Conservation (phyloP, 345 rosid genomes). For the Ceriops zippeliana region DNA sequence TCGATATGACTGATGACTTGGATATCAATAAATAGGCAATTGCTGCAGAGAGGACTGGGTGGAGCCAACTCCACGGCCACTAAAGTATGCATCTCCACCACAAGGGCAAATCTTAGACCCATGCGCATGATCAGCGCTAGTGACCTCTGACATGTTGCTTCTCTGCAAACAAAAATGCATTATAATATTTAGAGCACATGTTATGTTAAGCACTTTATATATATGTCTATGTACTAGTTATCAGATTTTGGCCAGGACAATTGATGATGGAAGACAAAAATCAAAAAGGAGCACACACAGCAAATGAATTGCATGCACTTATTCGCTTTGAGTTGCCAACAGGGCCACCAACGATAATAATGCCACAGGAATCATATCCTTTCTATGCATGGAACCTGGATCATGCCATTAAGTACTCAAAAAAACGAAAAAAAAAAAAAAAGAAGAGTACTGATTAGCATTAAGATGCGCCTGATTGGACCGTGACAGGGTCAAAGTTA, state of each 20-base stretch:
- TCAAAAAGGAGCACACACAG: not conserved
- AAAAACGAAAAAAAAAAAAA: not conserved
- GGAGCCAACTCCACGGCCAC: conserved; percentile 5
- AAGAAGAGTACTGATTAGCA: conserved; percentile 9
- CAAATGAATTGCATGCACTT: conserved; percentile 3
- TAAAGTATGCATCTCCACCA: not conserved
- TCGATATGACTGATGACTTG: conserved; percentile 2
- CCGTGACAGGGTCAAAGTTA: not conserved
- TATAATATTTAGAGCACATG: not conserved
- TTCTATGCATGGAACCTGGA: conserved; percentile 11
- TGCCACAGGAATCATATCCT: conserved; percentile 9
- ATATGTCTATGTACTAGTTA: not conserved
- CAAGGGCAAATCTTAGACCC: conserved; percentile 15
- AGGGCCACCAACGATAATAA: conserved; percentile 16
- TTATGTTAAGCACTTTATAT: not conserved
- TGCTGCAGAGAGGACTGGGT: not conserved
- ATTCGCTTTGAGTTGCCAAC: conserved; percentile 23
- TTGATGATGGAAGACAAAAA: conserved; percentile 16
- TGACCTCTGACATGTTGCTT: conserved; percentile 37
- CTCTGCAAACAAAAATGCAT: conserved; percentile 9
- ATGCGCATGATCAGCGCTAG: conserved; percentile 26
- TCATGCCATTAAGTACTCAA: not conserved
- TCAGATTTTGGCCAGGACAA: conserved; percentile 18
- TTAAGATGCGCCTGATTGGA: conserved; percentile 10
- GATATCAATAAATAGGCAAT: not conserved